Conservation (phyloP, 371 early-diverging fungal species). For the Lichtheimia hyalospora region DNA sequence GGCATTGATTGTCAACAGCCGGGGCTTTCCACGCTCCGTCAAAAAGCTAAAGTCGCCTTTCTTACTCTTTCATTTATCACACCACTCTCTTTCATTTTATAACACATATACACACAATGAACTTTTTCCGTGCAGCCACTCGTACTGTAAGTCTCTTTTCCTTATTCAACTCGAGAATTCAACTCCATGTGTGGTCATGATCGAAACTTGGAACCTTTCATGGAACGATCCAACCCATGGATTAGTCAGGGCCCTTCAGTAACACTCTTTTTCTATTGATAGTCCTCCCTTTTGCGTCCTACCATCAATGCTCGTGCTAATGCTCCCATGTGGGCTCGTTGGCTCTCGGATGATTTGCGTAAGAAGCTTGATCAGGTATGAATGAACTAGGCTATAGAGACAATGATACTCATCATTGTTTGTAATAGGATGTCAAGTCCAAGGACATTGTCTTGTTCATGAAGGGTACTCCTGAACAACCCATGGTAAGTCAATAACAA, state of each 20-base stretch:
- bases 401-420: not conserved
- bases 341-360: conserved; percentile 84
- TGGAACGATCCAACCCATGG: not conserved
- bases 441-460: conserved; percentile 87
- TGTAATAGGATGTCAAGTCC: conserved; percentile 60
- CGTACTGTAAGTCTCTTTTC: conserved; percentile 35
- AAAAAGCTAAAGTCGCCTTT: no score
- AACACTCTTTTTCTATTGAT: not conserved
- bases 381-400: not conserved
- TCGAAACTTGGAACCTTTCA: not conserved
- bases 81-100: no score
- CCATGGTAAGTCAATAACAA: conserved; percentile 57
- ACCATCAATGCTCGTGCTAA: conserved; percentile 23
- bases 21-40: no score
- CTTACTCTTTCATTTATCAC: no score
- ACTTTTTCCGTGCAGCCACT: conserved; percentile 55
- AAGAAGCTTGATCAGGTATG: conserved; percentile 61
- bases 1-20: no score
- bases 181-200: not conserved
- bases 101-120: conserved; percentile 26
- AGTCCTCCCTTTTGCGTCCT: conserved; percentile 45
- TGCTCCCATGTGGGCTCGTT: conserved; percentile 48
- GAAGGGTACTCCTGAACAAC: conserved; percentile 93
- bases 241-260: not conserved
- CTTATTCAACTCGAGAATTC: not conserved